Base-by-base conservation (phyloP, 192 early-diverging fungal species). In the Linnemannia schmuckeri region DNA sequence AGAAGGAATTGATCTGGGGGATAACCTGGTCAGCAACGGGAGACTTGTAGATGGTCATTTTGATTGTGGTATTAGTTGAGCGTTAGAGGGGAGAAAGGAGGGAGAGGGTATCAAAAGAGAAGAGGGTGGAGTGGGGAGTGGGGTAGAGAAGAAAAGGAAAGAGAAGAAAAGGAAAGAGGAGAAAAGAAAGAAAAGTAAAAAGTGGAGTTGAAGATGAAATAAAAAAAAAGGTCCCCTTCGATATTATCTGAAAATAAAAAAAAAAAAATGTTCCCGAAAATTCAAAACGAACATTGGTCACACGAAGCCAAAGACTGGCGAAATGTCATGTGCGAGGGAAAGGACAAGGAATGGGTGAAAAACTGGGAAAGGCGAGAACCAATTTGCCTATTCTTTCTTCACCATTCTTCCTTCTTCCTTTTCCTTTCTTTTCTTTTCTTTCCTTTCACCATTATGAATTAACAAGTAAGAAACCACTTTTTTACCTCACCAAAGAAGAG, bases 1-100 rank as follows among this genome's bases (percentile, higher is more conserved):
- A 82, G 69, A 88, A 88, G 52, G 91, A 66, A 66, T 89, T 91
- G 66, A 82, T 86, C 47, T 86, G 44, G 38, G 90, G 91, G 18
- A 91, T 80, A 40, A 87, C 76, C 44, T 89, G 69, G 78, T 87
- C 80, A 27, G 89, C 88, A 35, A 80, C 17, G 20, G 38, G 35
- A 1, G 89, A 91, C 40, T 40, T 82, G 72, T 89, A 90, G 69
- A 90, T 83, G 77, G 89, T 90, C 72, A 75, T 82, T 9, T 10
- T 74, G 49, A 20, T 12, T 18, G 49, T 6, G 17, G 49, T 52
- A 52, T 52, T 42, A 70, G 18, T 12, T 27, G 20, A 41, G 27
- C 30, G 9, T 49, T 70, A 49, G 15, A 35, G 42, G 17, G 24
- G 44, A 30, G 37, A 55, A 27, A 70, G 6, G 20, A 55, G 61